Conservation (phyloP, 805 yeast genomes). For the Clavispora vitiphila region DNA sequence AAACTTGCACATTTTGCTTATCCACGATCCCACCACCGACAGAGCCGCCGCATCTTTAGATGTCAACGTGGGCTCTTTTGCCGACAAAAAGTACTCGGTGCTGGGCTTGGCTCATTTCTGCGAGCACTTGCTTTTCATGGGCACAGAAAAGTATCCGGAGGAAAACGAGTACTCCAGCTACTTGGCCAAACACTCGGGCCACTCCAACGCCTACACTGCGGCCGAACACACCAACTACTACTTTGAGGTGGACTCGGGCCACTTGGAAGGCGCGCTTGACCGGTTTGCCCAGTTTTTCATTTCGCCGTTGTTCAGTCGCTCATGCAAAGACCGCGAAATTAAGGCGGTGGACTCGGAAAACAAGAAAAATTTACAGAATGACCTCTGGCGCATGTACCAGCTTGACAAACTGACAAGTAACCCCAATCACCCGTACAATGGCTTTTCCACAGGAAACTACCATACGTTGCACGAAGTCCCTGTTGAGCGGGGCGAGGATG, state of each 20-base stretch:
- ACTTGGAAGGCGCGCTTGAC: constrained; percentile 83
- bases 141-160: constrained; percentile 68
- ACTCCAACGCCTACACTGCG: constrained; percentile 89
- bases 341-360: constrained; percentile 95
- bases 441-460: constrained; percentile 86
- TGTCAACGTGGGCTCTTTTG: constrained; percentile 72
- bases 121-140: constrained; percentile 68
- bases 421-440: constrained; percentile 74
- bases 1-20: constrained; percentile 54
- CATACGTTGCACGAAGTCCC: constrained; percentile 72
- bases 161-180: constrained; percentile 73
- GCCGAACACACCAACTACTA: constrained; percentile 85
- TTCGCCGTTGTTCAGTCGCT: constrained; percentile 64
- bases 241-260: constrained; percentile 75
- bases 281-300: constrained; percentile 92
- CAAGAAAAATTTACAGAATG: constrained; percentile 88
- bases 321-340: constrained; percentile 87
- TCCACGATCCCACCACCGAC: constrained; percentile 66
- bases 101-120: constrained; percentile 78
- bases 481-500: constrained; percentile 53
- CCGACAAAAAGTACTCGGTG: constrained; percentile 53
- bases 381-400: constrained; percentile 84
- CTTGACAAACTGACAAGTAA: constrained; percentile 72
- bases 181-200: constrained; percentile 80
- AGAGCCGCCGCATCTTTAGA: constrained; percentile 77